These are phyloP conservation scores for Fusarium compactum DNA, from an alignment of 2,329 filamentous ascomycete species.

Conservation along the genomic window DNA sequence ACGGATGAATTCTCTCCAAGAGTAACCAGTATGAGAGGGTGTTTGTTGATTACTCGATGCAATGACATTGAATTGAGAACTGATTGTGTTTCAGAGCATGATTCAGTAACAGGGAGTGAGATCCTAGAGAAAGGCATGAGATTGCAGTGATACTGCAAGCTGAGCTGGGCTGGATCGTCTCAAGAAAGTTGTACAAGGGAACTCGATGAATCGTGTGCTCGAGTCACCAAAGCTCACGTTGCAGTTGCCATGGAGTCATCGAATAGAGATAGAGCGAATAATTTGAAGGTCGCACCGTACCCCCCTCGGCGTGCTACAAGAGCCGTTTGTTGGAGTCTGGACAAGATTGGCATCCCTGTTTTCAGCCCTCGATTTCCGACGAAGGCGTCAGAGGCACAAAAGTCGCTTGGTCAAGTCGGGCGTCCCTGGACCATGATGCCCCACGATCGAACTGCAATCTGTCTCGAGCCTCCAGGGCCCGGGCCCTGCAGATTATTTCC, in stretches of 20 bases:
- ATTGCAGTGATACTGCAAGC: slow-evolving; percentile 36
- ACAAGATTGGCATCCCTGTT: slow-evolving; percentile 47
- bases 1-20: slow-evolving; percentile 1
- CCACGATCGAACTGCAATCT: slow-evolving; percentile 50
- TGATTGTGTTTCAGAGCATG: slow-evolving; percentile 26
- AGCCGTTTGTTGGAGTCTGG: slow-evolving; percentile 36
- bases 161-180: slow-evolving; percentile 35
- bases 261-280: slow-evolving; percentile 33
- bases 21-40: background rate
- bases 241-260: slow-evolving; percentile 26
- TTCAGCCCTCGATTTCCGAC: slow-evolving; percentile 46
- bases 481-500: slow-evolving; percentile 37
- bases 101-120: slow-evolving; percentile 17
- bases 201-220: slow-evolving; percentile 29
- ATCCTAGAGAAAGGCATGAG: slow-evolving; percentile 27
- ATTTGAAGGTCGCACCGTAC: slow-evolving; percentile 30
- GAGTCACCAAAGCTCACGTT: slow-evolving; percentile 25
- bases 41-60: slow-evolving; percentile 6
- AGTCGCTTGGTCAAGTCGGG: slow-evolving; percentile 33
- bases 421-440: slow-evolving; percentile 42
- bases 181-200: slow-evolving; percentile 23
- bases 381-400: slow-evolving; percentile 42
- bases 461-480: slow-evolving; percentile 33
- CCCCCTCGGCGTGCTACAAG: slow-evolving; percentile 31
- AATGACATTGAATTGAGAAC: slow-evolving; percentile 17